Evolutionary conservation across 1,284 basidiomycete genomes (phyloP).

Genomic region (Gymnopus androsaceus): DNA sequence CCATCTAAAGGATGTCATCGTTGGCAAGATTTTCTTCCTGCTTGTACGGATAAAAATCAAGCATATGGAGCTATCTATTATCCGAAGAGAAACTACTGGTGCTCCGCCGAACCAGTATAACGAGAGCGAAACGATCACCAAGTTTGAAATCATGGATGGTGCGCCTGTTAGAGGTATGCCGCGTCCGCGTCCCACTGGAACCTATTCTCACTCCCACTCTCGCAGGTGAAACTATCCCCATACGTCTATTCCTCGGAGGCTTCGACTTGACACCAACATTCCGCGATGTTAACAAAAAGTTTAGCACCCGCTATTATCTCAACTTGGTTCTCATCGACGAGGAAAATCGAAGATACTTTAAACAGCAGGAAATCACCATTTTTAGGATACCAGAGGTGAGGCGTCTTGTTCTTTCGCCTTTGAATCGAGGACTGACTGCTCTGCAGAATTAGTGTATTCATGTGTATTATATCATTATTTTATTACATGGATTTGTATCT

Average conservation of each 20-base stretch:
- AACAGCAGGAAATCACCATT: constrained; percentile 70
- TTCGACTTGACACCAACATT: constrained; percentile 99
- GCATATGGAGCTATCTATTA: constrained; percentile 99
- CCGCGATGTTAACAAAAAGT: constrained; percentile 99
- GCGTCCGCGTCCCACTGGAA: not conserved
- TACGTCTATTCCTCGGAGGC: constrained; percentile 95
- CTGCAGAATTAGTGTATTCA: not conserved
- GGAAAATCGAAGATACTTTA: constrained; percentile 95
- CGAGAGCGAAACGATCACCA: constrained; percentile 98
- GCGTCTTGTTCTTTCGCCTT: not conserved
- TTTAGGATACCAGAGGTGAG: constrained; percentile 40
- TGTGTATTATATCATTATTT: not conserved
- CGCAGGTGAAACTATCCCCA: constrained; percentile 95
- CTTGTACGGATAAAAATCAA: constrained; percentile 99
- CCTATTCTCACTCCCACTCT: not conserved
- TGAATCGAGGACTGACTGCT: not conserved
- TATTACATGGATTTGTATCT: not conserved
- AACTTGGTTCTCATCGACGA: constrained; percentile 98
- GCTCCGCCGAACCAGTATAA: constrained; percentile 98
- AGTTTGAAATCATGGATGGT: constrained; percentile 99
- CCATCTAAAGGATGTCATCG: constrained; percentile 98
- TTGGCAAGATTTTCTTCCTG: constrained; percentile 98
- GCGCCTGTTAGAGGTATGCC: constrained; percentile 84
- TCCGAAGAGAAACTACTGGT: constrained; percentile 95
- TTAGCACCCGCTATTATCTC: constrained; percentile 94